Evolutionary conservation across 1,139 yeast species (phyloP).

Genomic region (Lodderomyces parapsilosis): DNA sequence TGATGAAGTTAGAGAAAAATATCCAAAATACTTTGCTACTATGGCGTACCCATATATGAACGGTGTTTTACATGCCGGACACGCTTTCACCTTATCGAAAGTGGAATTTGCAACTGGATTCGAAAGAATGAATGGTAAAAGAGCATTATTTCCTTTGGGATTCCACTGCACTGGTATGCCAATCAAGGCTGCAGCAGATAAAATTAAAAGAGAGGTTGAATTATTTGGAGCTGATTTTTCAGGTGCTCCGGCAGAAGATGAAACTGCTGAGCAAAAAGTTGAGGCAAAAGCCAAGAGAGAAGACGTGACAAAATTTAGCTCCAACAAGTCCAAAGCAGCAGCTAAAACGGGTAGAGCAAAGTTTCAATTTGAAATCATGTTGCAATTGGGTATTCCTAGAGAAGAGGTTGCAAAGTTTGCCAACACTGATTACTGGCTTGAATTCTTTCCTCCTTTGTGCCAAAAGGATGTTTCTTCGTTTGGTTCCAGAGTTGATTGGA

Average conservation of each 20-base stretch:
- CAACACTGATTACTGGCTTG: slow-evolving; percentile 85
- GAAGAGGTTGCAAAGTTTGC: slow-evolving; percentile 87
- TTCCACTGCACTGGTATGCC: slow-evolving; percentile 99
- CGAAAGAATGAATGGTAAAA: slow-evolving; percentile 91
- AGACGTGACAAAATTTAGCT: slow-evolving; percentile 86
- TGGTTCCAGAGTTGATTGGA: slow-evolving; percentile 98
- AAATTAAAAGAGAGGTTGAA: slow-evolving; percentile 89
- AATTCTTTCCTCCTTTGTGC: slow-evolving; percentile 88
- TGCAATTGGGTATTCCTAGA: slow-evolving; percentile 82
- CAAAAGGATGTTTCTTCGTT: slow-evolving; percentile 75
- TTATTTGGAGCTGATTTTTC: slow-evolving; percentile 81
- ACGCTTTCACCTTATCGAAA: slow-evolving; percentile 91
- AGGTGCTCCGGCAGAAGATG: slow-evolving; percentile 61
- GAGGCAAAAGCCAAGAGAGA: slow-evolving; percentile 47
- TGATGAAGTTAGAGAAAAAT: slow-evolving; percentile 71
- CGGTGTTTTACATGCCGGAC: slow-evolving; percentile 98
- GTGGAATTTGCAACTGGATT: slow-evolving; percentile 92
- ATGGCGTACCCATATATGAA: slow-evolving; percentile 99
- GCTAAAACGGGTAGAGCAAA: slow-evolving; percentile 94
- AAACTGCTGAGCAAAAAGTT: slow-evolving; percentile 32
- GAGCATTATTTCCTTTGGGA: slow-evolving; percentile 93
- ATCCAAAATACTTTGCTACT: slow-evolving; percentile 87
- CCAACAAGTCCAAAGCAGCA: slow-evolving; percentile 88
- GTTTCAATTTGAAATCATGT: slow-evolving; percentile 94
- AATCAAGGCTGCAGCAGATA: slow-evolving; percentile 94